Evolutionary conservation across 306 rosid species (phyloP), one percentile per base, ranked within the genome.

Genomic region (Acacia confusa): DNA sequence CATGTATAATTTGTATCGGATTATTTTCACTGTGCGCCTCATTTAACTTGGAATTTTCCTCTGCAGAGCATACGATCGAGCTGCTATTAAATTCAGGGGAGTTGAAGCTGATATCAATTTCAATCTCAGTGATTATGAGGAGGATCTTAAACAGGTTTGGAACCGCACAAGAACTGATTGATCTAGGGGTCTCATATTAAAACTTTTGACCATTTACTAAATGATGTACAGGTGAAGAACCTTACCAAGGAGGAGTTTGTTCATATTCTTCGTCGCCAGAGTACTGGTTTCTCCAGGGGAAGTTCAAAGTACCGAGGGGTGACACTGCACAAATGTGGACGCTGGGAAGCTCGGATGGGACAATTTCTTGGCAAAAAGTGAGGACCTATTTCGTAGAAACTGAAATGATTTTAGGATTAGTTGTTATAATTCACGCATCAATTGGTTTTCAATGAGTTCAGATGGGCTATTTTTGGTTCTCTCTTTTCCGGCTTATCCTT

Each of bases 321-420:
- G 15, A 93, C 99, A 1, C 92, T 93, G 60, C 99, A 95, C 90
- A 95, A 92, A 85, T 95, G 99, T 85, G 99, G 99, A 64, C 93
- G 97, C 45, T 95, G 99, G 99, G 99, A 95, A 86, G 98, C 99
- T 88, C 92, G 98, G 78, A 92, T 95, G 96, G 98, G 99, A 32
- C 99, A 93, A 84, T 89, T 95, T 86, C 99, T 95, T 16, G 99
- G 98, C 76, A 95, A 95, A 92, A 95, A 95, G 99, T 95, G 97
- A 95, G 99, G 82, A 83, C 48, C 70, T 78, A 43, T 41, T 84
- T 83, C 76, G 3, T 82, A 77, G 77, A 64, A 83, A 84, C 82
- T 85, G n/a, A 74, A 45, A 50, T 67, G 57, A 47, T 55, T 74
- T 58, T 70, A 61, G 78, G 67, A 66, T 77, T 82, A 70, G 72